phyloP scores from a whole-genome alignment of 257 asterid species.

The Solanum virginianum region DNA sequence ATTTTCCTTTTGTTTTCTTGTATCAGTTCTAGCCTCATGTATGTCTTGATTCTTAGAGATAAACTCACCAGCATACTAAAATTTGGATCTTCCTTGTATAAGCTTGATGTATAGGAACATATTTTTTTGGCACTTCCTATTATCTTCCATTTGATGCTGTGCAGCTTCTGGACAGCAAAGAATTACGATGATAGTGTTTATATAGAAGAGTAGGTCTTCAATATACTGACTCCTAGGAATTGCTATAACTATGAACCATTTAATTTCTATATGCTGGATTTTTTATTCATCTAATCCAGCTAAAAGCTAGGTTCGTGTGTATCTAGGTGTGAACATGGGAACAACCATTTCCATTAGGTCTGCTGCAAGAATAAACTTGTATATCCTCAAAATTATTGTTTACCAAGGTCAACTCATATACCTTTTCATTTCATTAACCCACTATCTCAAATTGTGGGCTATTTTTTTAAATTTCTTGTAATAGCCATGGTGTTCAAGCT shows the following conservation, averaged over 20 bases:
- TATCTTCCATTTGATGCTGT: background rate
- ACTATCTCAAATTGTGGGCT: background rate
- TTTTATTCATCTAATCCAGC: background rate
- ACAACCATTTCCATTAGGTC: background rate
- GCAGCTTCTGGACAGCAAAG: background rate
- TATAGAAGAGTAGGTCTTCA: background rate
- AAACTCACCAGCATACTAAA: background rate
- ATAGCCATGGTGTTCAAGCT: background rate
- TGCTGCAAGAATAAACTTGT: background rate
- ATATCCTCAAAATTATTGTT: background rate
- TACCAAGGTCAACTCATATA: background rate
- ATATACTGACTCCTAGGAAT: background rate
- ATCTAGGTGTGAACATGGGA: background rate
- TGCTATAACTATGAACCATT: background rate
- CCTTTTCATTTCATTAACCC: background rate
- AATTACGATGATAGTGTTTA: background rate
- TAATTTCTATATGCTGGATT: background rate
- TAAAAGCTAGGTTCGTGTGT: background rate
- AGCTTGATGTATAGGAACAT: background rate
- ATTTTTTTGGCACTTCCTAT: background rate
- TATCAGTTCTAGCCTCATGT: background rate
- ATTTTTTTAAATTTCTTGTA: background rate
- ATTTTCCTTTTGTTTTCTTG: background rate
- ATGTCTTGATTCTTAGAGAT: background rate
- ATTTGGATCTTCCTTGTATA: background rate